A percentile compares a stretch with the other conserved stretches of the same genome.
phyloP scores from a whole-genome alignment of 139 green algal species.

The Raphidocelis subcapitata region DNA sequence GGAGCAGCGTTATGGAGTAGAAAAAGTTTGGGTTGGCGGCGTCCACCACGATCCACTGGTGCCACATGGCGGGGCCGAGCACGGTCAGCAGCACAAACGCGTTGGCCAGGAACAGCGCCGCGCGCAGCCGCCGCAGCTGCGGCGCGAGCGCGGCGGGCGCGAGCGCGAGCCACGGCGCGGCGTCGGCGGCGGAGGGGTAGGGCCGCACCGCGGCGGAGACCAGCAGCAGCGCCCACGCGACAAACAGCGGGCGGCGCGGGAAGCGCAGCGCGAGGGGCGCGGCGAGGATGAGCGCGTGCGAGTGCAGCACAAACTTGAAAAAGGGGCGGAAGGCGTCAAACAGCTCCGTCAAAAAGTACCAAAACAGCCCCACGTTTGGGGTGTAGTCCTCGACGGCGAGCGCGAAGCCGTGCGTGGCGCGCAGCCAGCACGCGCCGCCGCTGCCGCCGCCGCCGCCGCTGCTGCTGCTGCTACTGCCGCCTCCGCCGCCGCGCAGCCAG shows the following conservation, averaged over 20 bases:
- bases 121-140: constrained; percentile 37
- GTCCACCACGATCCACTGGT: constrained; percentile 69
- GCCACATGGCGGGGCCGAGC: constrained; percentile 61
- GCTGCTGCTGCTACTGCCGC: constrained; percentile 4
- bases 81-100: constrained; percentile 56
- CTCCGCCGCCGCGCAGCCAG: background rate
- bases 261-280: constrained; percentile 61
- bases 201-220: constrained; percentile 55
- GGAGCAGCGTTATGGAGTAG: constrained; percentile 76
- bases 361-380: constrained; percentile 75
- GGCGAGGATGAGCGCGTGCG: constrained; percentile 34
- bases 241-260: constrained; percentile 49
- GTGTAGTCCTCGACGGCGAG: constrained; percentile 52
- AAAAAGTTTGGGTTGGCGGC: constrained; percentile 84
- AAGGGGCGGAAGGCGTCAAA: constrained; percentile 57
- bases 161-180: constrained; percentile 52
- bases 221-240: constrained; percentile 46
- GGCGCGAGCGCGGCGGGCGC: constrained; percentile 44
- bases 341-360: constrained; percentile 79
- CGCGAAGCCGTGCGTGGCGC: constrained; percentile 32
- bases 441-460: background rate
- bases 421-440: constrained; percentile 1
- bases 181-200: constrained; percentile 61
- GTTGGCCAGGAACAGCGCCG: constrained; percentile 49
- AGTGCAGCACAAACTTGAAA: constrained; percentile 59